phyloP scores from a whole-genome alignment of 1,284 basidiomycete genomes.

The Singerocomus inundabilis region DNA sequence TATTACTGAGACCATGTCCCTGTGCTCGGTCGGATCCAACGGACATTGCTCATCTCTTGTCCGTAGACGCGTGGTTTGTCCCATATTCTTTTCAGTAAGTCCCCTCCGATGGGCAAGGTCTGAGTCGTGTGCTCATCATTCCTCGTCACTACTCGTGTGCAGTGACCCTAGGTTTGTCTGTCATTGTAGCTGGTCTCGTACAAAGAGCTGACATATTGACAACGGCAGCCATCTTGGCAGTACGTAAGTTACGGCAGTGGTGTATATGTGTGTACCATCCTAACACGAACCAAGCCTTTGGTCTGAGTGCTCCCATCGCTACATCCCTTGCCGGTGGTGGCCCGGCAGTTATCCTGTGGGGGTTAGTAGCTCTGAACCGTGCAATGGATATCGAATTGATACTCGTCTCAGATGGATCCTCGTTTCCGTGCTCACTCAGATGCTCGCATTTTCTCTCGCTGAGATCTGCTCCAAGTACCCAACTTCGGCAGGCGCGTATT shows the following conservation, averaged over 20 bases:
- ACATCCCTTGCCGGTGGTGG: conserved; percentile 54
- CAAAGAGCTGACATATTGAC: neutral
- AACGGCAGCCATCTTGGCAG: conserved; percentile 49
- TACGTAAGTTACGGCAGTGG: conserved; percentile 39
- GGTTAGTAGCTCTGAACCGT: conserved; percentile 30
- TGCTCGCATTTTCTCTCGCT: conserved; percentile 49
- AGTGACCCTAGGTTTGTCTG: conserved; percentile 47
- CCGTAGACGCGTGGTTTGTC: conserved; percentile 47
- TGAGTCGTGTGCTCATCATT: conserved; percentile 1
- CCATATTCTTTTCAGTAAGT: conserved; percentile 49
- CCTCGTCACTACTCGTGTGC: neutral
- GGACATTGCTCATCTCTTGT: neutral
- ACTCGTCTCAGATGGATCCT: conserved; percentile 43
- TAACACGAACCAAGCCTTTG: conserved; percentile 41
- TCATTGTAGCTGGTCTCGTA: neutral
- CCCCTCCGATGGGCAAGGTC: neutral
- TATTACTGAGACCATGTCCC: neutral
- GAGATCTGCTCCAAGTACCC: conserved; percentile 58
- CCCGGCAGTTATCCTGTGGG: conserved; percentile 53
- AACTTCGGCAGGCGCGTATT: conserved; percentile 57
- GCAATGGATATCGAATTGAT: neutral
- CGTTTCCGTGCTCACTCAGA: conserved; percentile 45
- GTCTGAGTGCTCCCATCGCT: conserved; percentile 50
- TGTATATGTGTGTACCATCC: neutral
- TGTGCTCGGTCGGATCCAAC: neutral